A percentile compares a stretch with the other conserved stretches of the same genome.
phyloP scores from a whole-genome alignment of 768 basidiomycete genomes.

The Dendrothele bispora region DNA sequence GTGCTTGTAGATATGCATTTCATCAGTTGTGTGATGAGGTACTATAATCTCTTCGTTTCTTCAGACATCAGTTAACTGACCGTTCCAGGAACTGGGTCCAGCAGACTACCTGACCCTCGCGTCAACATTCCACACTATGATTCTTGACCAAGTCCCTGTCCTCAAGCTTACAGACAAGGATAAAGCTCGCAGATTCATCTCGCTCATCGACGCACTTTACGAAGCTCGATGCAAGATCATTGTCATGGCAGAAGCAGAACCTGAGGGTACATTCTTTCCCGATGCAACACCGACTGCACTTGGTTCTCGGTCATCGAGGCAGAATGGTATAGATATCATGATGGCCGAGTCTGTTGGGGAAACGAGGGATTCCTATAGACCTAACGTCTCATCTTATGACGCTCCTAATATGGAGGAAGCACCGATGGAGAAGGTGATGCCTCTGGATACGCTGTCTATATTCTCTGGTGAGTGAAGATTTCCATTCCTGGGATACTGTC shows the following conservation, averaged over 20 bases:
- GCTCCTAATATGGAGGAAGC: constrained; percentile 29
- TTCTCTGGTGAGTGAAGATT: constrained; percentile 42
- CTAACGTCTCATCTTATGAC: constrained; percentile 57
- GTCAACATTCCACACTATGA: constrained; percentile 46
- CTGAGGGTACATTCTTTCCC: constrained; percentile 55
- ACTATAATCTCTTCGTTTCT: neutral
- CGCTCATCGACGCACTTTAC: constrained; percentile 60
- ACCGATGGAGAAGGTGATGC: constrained; percentile 23
- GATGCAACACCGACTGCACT: constrained; percentile 32
- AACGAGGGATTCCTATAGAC: constrained; percentile 48
- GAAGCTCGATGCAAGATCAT: constrained; percentile 37
- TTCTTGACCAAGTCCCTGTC: constrained; percentile 49
- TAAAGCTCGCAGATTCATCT: constrained; percentile 59
- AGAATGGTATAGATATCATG: constrained; percentile 29
- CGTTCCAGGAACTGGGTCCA: constrained; percentile 43
- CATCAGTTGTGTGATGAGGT: constrained; percentile 46
- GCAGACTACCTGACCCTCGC: constrained; percentile 61
- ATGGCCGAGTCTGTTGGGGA: constrained; percentile 50
- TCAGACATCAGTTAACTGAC: neutral
- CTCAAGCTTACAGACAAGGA: constrained; percentile 53
- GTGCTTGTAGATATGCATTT: constrained; percentile 48
- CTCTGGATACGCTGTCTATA: constrained; percentile 52
- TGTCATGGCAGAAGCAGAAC: constrained; percentile 38
- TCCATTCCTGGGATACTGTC: neutral
- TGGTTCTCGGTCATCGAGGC: constrained; percentile 1